Evolutionary conservation across 192 early-diverging fungal genomes (phyloP), one percentile per base, ranked within the genome.

Genomic region (Dissophora ornata): DNA sequence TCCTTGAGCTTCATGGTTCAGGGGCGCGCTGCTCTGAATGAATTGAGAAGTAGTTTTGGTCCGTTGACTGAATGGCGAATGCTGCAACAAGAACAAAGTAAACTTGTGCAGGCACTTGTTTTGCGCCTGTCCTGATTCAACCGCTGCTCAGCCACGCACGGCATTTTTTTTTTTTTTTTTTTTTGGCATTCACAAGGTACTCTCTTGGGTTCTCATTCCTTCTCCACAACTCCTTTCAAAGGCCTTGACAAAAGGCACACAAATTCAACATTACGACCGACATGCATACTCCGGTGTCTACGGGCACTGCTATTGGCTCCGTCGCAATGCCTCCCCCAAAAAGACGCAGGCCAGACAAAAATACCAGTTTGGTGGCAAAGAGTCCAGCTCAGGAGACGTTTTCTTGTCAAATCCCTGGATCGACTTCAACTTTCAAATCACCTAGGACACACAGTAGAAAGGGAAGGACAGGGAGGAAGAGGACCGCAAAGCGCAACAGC

Each of bases 1-100:
- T 90, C 87, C 71, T 91, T 92, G 44, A 92, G 83, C 59, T 88
- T 89, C 91, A 93, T 92, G 57, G 52, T 60, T 24, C n/a, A n/a
- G n/a, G n/a, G n/a, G n/a, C n/a, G n/a, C n/a, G n/a, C n/a, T n/a
- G n/a, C n/a, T n/a, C n/a, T n/a, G n/a, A n/a, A n/a, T n/a, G n/a
- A n/a, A n/a, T n/a, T n/a, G n/a, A n/a, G n/a, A n/a, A n/a, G n/a
- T n/a, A n/a, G n/a, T n/a, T n/a, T n/a, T n/a, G n/a, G n/a, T n/a
- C n/a, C n/a, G n/a, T n/a, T n/a, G n/a, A n/a, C n/a, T n/a, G n/a
- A n/a, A n/a, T n/a, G n/a, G n/a, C n/a, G n/a, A n/a, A n/a, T n/a
- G n/a, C n/a, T n/a, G n/a, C n/a, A n/a, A n/a, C n/a, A n/a, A n/a
- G n/a, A n/a, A n/a, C n/a, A n/a, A n/a, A n/a, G n/a, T n/a, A n/a